Percentiles rank a stretch among this genome's conserved stretches.
Conservation (phyloP, 805 yeast species). For the Priceomyces carsonii region DNA sequence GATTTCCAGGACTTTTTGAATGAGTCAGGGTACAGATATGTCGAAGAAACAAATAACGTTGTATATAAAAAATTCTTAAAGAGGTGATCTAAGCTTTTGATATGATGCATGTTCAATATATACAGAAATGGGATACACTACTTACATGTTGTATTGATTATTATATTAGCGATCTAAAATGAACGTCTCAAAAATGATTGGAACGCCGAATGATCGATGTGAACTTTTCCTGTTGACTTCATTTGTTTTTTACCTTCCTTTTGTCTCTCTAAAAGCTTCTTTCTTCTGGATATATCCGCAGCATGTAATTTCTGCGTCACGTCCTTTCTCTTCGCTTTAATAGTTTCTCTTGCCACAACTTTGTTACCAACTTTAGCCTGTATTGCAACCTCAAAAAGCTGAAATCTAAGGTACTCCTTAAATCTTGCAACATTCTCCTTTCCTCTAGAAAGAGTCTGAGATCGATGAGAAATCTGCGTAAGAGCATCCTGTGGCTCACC, state of each 20-base stretch:
- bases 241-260: constrained; percentile 90
- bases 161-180: too few relatives aligned
- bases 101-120: constrained; percentile 1
- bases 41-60: constrained; percentile 80
- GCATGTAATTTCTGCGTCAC: constrained; percentile 95
- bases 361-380: constrained; percentile 84
- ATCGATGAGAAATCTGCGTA: constrained; percentile 83
- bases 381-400: constrained; percentile 87
- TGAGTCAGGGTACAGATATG: constrained; percentile 71
- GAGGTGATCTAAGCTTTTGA: constrained; percentile 7
- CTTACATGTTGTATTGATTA: constrained; percentile 4
- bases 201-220: constrained; percentile 81
- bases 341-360: constrained; percentile 87
- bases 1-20: constrained; percentile 69
- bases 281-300: constrained; percentile 85
- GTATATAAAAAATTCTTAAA: constrained; percentile 80
- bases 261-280: constrained; percentile 83
- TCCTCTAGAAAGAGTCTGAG: constrained; percentile 73
- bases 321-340: constrained; percentile 90
- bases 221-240: constrained; percentile 77
- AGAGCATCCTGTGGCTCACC: constrained; percentile 90
- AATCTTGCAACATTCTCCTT: constrained; percentile 81
- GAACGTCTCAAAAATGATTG: constrained; percentile 69
- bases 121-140: too few relatives aligned
- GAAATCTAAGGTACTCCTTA: constrained; percentile 75